Evolutionary conservation across 2,329 filamentous ascomycete species (phyloP), one percentile per base, ranked within the genome.

Genomic region (Tolypocladium nubicola): DNA sequence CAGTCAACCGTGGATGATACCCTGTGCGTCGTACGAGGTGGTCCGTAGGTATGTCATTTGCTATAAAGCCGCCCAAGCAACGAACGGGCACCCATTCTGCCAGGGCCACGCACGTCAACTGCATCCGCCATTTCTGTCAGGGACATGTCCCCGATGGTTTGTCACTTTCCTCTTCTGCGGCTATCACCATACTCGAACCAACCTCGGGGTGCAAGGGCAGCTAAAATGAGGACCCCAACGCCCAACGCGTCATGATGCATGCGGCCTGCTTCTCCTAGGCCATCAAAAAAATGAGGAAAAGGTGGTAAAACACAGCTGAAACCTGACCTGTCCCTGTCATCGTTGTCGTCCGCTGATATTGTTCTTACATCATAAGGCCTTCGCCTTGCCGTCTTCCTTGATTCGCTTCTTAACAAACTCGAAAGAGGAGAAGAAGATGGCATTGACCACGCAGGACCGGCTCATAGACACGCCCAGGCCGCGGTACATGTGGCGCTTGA

Each of bases 391-490:
- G 54, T 83, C 78, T 43, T 82, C 78, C 66, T 81, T 79, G 71
- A 85, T 83, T 62, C 79, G 77, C 69, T 85, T 86, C 75, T 94
- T 94, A 65, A 89, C 81, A 65, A 90, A 86, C 73, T 95, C 90
- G 69, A 94, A 95, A 43, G 86, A 87, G 49, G 88, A 91, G 75
- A 95, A 95, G 79, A 95, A 95, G 65, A 95, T 88, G 63, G 89
- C 89, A 69, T 95, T 95, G 64, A 94, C 85, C 55, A 90, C 79
- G 65, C 88, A 91, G 14, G 89, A 92, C 57, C 90, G 85, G 62
- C 84, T 81, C 85, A 94, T 92, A 41, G 88, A 92, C 33, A 94
- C 89, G 26, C 86, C 88, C 3, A 95, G 79, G 37, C 89, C 90
- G 64, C 89, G 85, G 72, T 94, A 95, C 84, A 91, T 91, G 61